phyloP scores from a whole-genome alignment of 2,329 filamentous ascomycete genomes.

The Colletotrichum camelliae region DNA sequence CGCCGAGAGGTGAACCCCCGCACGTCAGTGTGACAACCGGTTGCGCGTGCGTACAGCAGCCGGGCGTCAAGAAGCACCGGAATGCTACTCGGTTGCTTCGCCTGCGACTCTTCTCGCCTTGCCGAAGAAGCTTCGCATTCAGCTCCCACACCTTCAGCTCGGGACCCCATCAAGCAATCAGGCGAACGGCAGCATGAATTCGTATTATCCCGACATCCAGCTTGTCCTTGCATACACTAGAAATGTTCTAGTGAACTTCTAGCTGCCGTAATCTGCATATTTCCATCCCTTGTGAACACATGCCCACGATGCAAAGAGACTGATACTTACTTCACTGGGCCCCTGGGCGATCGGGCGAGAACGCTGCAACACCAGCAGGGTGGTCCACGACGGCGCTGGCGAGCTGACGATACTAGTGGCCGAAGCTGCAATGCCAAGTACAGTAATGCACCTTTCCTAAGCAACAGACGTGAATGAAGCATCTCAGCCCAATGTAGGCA shows the following conservation, averaged over 20 bases:
- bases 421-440: neutral
- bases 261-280: neutral
- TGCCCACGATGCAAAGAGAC: neutral
- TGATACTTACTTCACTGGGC: neutral
- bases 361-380: neutral
- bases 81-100: neutral
- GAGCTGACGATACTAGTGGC: neutral
- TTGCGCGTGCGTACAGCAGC: neutral
- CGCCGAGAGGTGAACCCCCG: neutral
- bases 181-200: neutral
- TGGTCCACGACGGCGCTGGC: neutral
- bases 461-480: neutral
- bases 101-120: neutral
- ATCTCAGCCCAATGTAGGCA: slow-evolving; percentile 15
- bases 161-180: neutral
- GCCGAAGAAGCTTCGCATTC: neutral
- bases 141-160: neutral
- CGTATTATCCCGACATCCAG: neutral
- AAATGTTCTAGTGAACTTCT: slow-evolving; percentile 5
- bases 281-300: neutral
- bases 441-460: neutral
- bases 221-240: neutral
- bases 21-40: neutral
- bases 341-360: neutral
- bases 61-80: neutral